Evolutionary conservation across 2,329 filamentous ascomycete genomes (phyloP).

Genomic region (Sporothrix pseudoabietina): DNA sequence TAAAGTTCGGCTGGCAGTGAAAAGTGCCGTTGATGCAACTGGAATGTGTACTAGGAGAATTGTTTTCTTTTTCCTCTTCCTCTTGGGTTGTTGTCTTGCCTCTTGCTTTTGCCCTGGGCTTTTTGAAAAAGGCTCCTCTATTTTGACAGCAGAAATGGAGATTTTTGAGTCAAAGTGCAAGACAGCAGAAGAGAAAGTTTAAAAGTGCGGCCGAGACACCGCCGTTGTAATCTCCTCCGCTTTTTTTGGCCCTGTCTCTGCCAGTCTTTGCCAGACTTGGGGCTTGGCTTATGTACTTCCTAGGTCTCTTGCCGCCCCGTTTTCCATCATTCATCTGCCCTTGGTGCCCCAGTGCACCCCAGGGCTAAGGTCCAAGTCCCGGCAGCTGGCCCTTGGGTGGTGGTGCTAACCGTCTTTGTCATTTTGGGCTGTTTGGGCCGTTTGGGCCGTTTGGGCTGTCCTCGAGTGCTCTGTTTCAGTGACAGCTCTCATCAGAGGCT

Average conservation of each 20-base stretch:
- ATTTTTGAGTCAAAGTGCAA: not conserved
- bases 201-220: constrained; percentile 25
- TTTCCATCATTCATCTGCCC: not conserved
- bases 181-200: not conserved
- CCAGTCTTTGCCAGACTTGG: not conserved
- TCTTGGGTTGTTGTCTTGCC: not conserved
- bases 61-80: not conserved
- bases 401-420: constrained; percentile 16
- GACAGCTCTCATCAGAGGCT: not conserved
- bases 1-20: not conserved
- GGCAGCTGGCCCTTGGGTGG: not conserved
- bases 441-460: not conserved
- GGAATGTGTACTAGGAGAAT: constrained; percentile 12
- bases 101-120: not conserved
- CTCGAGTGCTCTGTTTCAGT: constrained; percentile 4
- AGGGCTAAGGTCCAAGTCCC: constrained; percentile 6
- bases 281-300: not conserved
- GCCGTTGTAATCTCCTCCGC: constrained; percentile 26
- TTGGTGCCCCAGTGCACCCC: not conserved
- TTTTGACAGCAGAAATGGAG: constrained; percentile 8
- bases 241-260: not conserved
- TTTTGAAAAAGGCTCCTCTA: not conserved
- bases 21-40: not conserved
- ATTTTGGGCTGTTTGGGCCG: not conserved
- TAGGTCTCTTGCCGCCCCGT: not conserved